Base-by-base conservation (phyloP, 768 basidiomycete species). In the Russula sp. region DNA sequence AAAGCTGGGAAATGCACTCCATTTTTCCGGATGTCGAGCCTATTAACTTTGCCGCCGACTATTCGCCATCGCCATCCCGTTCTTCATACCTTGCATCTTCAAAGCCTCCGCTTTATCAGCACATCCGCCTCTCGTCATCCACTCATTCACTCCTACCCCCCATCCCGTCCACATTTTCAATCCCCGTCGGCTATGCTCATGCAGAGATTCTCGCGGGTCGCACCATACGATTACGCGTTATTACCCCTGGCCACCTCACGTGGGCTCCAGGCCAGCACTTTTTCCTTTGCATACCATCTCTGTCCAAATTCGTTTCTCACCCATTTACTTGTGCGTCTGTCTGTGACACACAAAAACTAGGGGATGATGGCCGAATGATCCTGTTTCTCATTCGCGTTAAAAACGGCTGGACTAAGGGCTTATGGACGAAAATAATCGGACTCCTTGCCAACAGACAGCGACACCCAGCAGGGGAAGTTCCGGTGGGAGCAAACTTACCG, bases 241-340 rank as follows among this genome's bases (percentile, higher is more conserved):
- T 83, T 58, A 76, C 85, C 0, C 78, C 84, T 0, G 78, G 79
- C 2, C 79, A 77, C 53, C 70, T 87, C 52, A 71, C 76, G 0
- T 91, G 89, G 89, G 79, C 83, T 1, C 83, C 89, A 2, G 90
- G 89, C n/a, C 90, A 91, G 71, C 86, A 88, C 70, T 83, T 90
- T 67, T 76, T 87, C 25, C 76, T 92, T 62, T 81, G 76, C 55
- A 76, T 90, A 20, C 88, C 90, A 0, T 78, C 79, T 35, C 75
- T 92, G 32, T 84, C 84, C 3, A 75, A 73, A 38, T 76, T 85
- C 67, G 79, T 81, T 29, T 78, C 81, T 4, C 89, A 91, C 67
- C 89, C 89, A 2, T 91, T 90, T 72, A 90, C 90, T 0, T 81
- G 81, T 62, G 83, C 81, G 25, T 82, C 83, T 38, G 74, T 84